phyloP scores from a whole-genome alignment of 2,329 filamentous ascomycete species.

The Diaporthe velutina region DNA sequence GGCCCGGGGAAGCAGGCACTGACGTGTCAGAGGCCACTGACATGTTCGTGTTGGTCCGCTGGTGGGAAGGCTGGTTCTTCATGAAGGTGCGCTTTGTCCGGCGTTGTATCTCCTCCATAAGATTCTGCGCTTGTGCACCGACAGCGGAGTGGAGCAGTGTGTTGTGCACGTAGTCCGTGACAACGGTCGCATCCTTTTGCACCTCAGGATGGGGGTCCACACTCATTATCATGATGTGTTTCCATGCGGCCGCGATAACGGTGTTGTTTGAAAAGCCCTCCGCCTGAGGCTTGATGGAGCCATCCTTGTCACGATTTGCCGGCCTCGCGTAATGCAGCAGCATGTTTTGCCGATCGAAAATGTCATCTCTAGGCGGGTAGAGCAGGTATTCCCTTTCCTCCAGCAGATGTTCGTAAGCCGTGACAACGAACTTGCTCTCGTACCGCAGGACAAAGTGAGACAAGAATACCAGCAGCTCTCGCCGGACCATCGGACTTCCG shows the following conservation, averaged over 20 bases:
- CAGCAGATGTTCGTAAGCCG: constrained; percentile 89
- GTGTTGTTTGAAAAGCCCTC: constrained; percentile 84
- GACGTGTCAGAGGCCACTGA: constrained; percentile 44
- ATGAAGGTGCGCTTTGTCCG: constrained; percentile 61
- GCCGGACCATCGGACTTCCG: constrained; percentile 93
- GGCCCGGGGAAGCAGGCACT: constrained; percentile 62
- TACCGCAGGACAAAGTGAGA: constrained; percentile 93
- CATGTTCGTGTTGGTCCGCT: constrained; percentile 58
- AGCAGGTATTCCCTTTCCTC: constrained; percentile 82
- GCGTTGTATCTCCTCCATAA: constrained; percentile 80
- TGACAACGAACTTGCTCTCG: constrained; percentile 91
- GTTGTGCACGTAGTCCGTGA: constrained; percentile 88
- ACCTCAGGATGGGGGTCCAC: constrained; percentile 97
- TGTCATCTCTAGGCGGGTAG: constrained; percentile 67
- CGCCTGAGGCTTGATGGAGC: constrained; percentile 67
- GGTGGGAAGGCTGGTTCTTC: constrained; percentile 55
- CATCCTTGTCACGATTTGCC: constrained; percentile 68
- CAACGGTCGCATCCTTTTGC: constrained; percentile 83
- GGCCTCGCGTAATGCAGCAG: constrained; percentile 72
- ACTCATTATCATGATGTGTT: constrained; percentile 89
- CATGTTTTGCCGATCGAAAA: constrained; percentile 68
- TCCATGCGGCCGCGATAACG: constrained; percentile 94
- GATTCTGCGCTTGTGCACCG: constrained; percentile 74
- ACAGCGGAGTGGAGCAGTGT: constrained; percentile 83
- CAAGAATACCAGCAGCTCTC: constrained; percentile 92